phyloP scores from a whole-genome alignment of 2,329 filamentous ascomycete genomes.

The Coniochaeta sp. region DNA sequence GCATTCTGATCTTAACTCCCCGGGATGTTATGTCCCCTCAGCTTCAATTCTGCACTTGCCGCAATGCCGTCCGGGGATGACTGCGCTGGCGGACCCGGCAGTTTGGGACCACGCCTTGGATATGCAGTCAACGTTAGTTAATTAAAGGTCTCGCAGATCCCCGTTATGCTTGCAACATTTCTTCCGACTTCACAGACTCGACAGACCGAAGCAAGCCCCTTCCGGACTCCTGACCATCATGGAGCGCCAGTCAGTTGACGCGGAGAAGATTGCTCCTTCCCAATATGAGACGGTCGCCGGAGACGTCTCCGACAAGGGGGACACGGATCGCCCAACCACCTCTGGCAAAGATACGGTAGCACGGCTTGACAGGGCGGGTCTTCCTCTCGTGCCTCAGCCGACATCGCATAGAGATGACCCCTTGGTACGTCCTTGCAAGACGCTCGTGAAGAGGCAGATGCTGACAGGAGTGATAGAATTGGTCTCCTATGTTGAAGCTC shows the following conservation, averaged over 20 bases:
- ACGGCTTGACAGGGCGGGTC: conserved; percentile 13
- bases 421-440: conserved; percentile 5
- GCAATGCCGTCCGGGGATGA: not conserved
- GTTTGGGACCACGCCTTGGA: not conserved
- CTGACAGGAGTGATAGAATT: conserved; percentile 10
- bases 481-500: conserved; percentile 14
- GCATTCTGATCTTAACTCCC: not conserved
- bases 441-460: not conserved
- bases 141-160: not conserved
- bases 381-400: conserved; percentile 16
- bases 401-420: conserved; percentile 15
- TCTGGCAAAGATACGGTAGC: not conserved
- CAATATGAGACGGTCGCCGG: not conserved
- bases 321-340: not conserved
- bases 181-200: not conserved
- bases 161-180: not conserved
- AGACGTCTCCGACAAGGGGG: not conserved
- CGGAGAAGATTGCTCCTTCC: not conserved
- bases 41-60: not conserved
- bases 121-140: not conserved
- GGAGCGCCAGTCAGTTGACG: not conserved
- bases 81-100: not conserved
- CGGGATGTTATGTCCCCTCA: not conserved
- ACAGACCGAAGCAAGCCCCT: too few species aligned
- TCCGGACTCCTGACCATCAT: not conserved